Conservation (phyloP, 495 filamentous ascomycete genomes). For the Penicillium argentinense region DNA sequence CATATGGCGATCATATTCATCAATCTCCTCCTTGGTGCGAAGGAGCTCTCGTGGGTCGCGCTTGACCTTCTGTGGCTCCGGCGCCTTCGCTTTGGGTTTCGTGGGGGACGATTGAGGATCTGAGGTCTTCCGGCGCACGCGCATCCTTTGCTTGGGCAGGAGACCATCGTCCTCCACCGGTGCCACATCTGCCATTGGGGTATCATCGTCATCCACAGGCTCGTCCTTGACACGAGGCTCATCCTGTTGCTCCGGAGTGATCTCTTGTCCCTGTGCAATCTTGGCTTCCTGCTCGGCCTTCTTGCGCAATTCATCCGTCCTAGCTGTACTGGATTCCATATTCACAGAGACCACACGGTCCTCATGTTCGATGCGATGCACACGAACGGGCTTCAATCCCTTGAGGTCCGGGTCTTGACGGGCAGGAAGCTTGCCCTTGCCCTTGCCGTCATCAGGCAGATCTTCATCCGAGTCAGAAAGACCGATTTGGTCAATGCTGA, state of each 20-base stretch:
- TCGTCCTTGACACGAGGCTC: constrained; percentile 43
- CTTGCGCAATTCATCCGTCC: constrained; percentile 41
- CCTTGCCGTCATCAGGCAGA: constrained; percentile 22
- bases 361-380: constrained; percentile 52
- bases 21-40: constrained; percentile 47
- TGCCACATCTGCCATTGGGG: constrained; percentile 37
- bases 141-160: constrained; percentile 39
- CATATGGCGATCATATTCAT: constrained; percentile 45
- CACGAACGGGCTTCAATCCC: constrained; percentile 47
- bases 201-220: constrained; percentile 41
- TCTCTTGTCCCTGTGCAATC: constrained; percentile 27
- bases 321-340: constrained; percentile 51
- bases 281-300: constrained; percentile 37
- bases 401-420: constrained; percentile 18
- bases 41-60: constrained; percentile 38
- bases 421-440: constrained; percentile 46
- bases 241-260: constrained; percentile 3
- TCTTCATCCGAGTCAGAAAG: constrained; percentile 39
- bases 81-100: background rate
- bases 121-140: constrained; percentile 37
- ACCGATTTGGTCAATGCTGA: constrained; percentile 54
- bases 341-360: constrained; percentile 50
- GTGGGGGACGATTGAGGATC: constrained; percentile 10
- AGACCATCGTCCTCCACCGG: constrained; percentile 39
- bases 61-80: constrained; percentile 5